Evolutionary conservation across 73 alveolate species (phyloP), one percentile per base, ranked within the genome.

Genomic region (Paramecium primaurelia): DNA sequence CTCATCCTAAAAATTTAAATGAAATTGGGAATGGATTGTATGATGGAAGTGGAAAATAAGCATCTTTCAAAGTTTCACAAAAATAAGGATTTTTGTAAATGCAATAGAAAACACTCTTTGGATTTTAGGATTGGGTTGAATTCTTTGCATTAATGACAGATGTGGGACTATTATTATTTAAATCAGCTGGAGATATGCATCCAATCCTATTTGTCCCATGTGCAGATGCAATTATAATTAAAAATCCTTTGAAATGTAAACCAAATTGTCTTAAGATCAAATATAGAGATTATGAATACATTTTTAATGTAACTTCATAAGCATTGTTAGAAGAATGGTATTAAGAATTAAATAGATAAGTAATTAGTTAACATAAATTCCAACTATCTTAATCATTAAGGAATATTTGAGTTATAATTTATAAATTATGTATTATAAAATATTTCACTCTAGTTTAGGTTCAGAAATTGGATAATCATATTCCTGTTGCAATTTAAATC

Each of bases 1-100:
- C 69, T 18, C 10, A 73, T 16, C 87, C 87, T 30, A 73, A 73
- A 38, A 37, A 37, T 30, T 8, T 73, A 3, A 73, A 34, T 71
- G 58, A 71, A 34, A 32, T 71, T 32, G 86, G 58, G 4, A 71
- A 71, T 71, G 86, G 86, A 10, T 11, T 71, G 12, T 71, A 71
- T 71, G 86, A 71, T 71, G 86, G 86, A 7, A 71, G 86, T 26
- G 86, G 86, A 26, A 71, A 71, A n/a, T 71, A 71, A 20, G 86
- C 86, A 20, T 60, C 58, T 0, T 71, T 71, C 58, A 71, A 71
- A 32, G 87, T 34, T 4, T 73, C 87, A 37, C 25, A 34, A 30
- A 34, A 37, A 18, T 73, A 73, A 73, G 87, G 87, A 6, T 73
- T 73, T 28, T 4, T 73, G 4, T 16, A 73, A 6, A 34, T 73